Evolutionary conservation across 805 yeast genomes (phyloP), one percentile per base, ranked within the genome.

Genomic region (Citeromyces nyonsensis): DNA sequence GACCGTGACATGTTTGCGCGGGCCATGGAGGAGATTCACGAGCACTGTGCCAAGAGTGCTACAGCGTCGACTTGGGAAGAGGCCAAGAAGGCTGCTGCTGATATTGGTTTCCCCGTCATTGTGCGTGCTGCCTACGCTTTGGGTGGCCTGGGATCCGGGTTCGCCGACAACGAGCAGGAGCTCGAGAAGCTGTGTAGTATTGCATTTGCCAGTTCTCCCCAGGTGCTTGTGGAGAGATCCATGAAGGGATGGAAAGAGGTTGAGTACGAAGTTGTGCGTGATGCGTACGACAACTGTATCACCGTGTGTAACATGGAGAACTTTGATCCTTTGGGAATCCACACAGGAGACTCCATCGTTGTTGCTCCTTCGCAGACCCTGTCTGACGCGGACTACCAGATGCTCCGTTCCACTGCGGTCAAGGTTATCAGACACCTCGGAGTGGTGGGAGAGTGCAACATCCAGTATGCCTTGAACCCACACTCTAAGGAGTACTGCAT

Each of bases 231-330:
- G 40, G 98, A 88, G 65, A 74, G 76, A 53, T 84, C 95, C 30
- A 82, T 88, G 94, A 91, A 91, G 63, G 98, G 98, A 41, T 88
- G 98, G 98, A 88, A 88, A 57, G 98, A 88, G 63, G 81, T 88
- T 47, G 98, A 88, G 62, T 88, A 88, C 57, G 98, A 88, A 61
- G 98, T 88, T 56, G 98, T 88, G 35, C 84, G 98, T 58, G 98
- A 88, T 61, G 86, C 93, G 33, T 79, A 74, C 47, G 96, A 84
- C 57, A 88, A 88, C 72, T 88, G 98, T 75, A 84, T 88, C 48
- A 88, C 98, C 31, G 98, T 88, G 40, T 88, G 98, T 71, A 88
- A 88, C 63, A 88, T 88, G 98, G 98, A 88, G 63, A 88, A 88
- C 61, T 88, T 88, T 44, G 98, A 88, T 60, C 98, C 98, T 30